Evolutionary conservation across 371 early-diverging fungal genomes (phyloP), one percentile per base, ranked within the genome.

Genomic region (Circinella minor): DNA sequence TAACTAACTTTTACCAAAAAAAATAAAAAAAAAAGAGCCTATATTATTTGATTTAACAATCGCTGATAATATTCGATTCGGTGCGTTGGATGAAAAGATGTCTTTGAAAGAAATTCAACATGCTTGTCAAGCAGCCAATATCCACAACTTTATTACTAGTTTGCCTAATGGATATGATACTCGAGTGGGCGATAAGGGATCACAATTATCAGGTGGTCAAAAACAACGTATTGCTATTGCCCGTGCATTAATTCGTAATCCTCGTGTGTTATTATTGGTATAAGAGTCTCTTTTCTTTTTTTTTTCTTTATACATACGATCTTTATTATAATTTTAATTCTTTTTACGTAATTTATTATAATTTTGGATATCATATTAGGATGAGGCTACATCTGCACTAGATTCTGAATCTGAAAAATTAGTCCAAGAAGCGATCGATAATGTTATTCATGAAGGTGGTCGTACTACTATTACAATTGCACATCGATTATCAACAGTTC

Each of bases 311-410:
- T 15, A 27, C 27, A 27, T 27, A 27, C 27, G 2, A 27, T 27
- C 0, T 27, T 27, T 27, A 27, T 27, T 27, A 27, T 27, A 27
- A 27, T 27, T 27, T 27, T 27, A 27, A 27, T 2, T 27, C 27
- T 27, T 15, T 47, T 47, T 47, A 15, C 3, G n/a, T n/a, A n/a
- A n/a, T 47, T 47, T 47, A 15, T 47, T 47, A 47, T 47, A 15
- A 11, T 15, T 47, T 15, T 15, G 11, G 15, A 47, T 15, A 47
- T n/a, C 9, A 47, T 11, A 11, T 47, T 47, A 47, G 59, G 99
- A 99, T 73, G 99, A 98, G 73, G 96, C 98, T 0, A 98, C 99
- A 4, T 91, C 93, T 4, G 96, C 96, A 0, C 73, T 97, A 57
- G 97, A 97, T 76, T 89, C 92, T n/a, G 89, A 93, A 71, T 89